phyloP scores from a whole-genome alignment of 108 stramenopile genomes.

The Cyclotella kingstonii region DNA sequence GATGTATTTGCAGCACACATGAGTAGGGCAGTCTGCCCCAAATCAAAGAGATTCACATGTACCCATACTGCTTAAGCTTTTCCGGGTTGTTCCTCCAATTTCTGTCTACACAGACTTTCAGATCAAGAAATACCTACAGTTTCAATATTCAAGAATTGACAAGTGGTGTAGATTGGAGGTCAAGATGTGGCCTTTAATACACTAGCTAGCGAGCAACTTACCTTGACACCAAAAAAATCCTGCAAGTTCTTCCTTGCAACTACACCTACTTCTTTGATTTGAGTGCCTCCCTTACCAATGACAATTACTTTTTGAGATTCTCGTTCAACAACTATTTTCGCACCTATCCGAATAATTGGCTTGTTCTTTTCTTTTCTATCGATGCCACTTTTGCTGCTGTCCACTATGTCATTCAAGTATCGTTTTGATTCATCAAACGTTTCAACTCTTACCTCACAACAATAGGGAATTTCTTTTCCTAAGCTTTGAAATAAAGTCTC shows the following conservation, averaged over 20 bases:
- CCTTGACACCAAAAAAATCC: slow-evolving; percentile 57
- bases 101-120: slow-evolving; percentile 91
- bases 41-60: slow-evolving; percentile 38
- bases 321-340: slow-evolving; percentile 81
- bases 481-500: slow-evolving; percentile 76
- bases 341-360: slow-evolving; percentile 70
- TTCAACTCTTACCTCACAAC: slow-evolving; percentile 87
- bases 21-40: no score
- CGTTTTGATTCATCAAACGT: slow-evolving; percentile 81
- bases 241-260: slow-evolving; percentile 76
- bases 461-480: slow-evolving; percentile 92
- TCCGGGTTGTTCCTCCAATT: slow-evolving; percentile 90
- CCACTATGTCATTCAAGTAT: slow-evolving; percentile 26
- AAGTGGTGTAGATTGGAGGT: slow-evolving; percentile 17
- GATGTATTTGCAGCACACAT: no score
- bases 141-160: slow-evolving; percentile 4
- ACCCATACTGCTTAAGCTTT: slow-evolving; percentile 82
- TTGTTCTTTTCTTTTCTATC: slow-evolving; percentile 19
- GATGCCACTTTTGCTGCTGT: neutral
- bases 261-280: slow-evolving; percentile 86
- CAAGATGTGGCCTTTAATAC: no score
- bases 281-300: slow-evolving; percentile 83
- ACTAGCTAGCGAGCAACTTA: no score
- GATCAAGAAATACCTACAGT: slow-evolving; percentile 66
- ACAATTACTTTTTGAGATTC: slow-evolving; percentile 93